These are phyloP conservation scores for Verbascum thapsus DNA, from an alignment of 257 asterid species.

Conservation along the genomic window DNA sequence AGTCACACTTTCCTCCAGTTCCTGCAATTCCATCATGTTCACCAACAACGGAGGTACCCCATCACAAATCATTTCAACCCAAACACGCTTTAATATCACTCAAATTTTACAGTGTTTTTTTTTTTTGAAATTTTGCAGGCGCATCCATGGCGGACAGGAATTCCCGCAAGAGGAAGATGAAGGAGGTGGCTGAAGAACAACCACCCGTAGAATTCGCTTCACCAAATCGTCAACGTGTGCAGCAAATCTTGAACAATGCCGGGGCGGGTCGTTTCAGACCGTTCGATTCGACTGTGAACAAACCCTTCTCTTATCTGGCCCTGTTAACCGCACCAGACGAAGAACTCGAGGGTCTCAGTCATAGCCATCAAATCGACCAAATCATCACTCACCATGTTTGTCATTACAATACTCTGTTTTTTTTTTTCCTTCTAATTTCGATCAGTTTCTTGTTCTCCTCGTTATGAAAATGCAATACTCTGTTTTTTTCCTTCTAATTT, in stretches of 20 bases:
- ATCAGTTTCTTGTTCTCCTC: too few relatives aligned
- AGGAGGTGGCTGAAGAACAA: too few relatives aligned
- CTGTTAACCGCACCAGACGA: slow-evolving; percentile 19
- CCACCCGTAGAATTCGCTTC: too few relatives aligned
- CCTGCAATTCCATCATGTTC: slow-evolving; percentile 15
- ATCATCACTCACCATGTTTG: slow-evolving; percentile 36
- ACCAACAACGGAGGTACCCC: slow-evolving; percentile 25
- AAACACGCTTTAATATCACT: too few relatives aligned
- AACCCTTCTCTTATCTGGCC: slow-evolving; percentile 40
- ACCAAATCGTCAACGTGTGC: background rate
- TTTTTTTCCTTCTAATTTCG: too few relatives aligned
- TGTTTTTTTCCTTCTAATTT: too few relatives aligned
- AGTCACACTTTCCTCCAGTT: background rate
- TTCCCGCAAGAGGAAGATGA: slow-evolving; percentile 45
- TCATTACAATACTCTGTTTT: too few relatives aligned
- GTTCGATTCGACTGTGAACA: background rate
- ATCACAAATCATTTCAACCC: too few relatives aligned
- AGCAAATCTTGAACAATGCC: slow-evolving; percentile 25
- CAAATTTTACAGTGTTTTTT: background rate
- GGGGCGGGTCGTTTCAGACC: background rate
- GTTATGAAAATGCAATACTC: too few relatives aligned
- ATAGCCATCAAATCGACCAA: slow-evolving; percentile 23
- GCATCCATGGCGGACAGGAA: slow-evolving; percentile 19
- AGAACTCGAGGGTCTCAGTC: background rate
- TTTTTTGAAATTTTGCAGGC: too few relatives aligned